Percentiles rank a stretch among this genome's conserved stretches.
phyloP scores from a whole-genome alignment of 768 basidiomycete species.

The Boletellus emodensis region DNA sequence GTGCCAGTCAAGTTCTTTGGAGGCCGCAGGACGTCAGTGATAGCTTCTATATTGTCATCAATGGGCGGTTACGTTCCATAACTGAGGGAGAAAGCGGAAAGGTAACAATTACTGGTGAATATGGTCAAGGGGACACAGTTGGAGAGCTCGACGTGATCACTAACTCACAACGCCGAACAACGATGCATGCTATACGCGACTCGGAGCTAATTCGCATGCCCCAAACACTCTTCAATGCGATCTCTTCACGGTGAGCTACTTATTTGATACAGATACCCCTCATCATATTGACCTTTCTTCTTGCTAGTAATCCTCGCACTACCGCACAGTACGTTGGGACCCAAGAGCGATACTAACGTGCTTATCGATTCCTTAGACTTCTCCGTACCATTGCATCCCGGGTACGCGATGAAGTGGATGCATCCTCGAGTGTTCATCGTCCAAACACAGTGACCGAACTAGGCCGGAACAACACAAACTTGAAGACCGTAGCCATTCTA shows the following conservation, averaged over 20 bases:
- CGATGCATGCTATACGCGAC: constrained; percentile 96
- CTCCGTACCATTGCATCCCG: constrained; percentile 89
- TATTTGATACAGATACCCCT: background rate
- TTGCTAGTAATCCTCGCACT: constrained; percentile 70
- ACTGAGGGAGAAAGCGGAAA: constrained; percentile 72
- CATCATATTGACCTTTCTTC: background rate
- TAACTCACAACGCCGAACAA: constrained; percentile 78
- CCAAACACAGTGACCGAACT: constrained; percentile 55
- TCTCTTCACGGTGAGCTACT: constrained; percentile 66
- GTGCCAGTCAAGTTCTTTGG: constrained; percentile 93
- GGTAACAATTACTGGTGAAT: constrained; percentile 84
- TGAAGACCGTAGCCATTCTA: constrained; percentile 92
- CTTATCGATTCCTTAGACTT: constrained; percentile 42
- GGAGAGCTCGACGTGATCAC: constrained; percentile 98
- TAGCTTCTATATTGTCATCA: constrained; percentile 97
- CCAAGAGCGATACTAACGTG: background rate
- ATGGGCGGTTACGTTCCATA: constrained; percentile 91
- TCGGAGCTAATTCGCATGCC: constrained; percentile 97
- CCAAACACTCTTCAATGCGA: constrained; percentile 95
- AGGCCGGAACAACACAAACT: constrained; percentile 76
- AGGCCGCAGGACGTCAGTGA: constrained; percentile 86
- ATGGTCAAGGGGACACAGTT: constrained; percentile 95
- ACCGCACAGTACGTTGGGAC: constrained; percentile 64
- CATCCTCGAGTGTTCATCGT: constrained; percentile 47
- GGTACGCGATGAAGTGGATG: constrained; percentile 79